Percentiles rank a stretch among this genome's conserved stretches.
These are phyloP conservation scores for Ophiocordyceps unilateralis DNA, from an alignment of 2,329 filamentous ascomycete species.

Conservation along the genomic window DNA sequence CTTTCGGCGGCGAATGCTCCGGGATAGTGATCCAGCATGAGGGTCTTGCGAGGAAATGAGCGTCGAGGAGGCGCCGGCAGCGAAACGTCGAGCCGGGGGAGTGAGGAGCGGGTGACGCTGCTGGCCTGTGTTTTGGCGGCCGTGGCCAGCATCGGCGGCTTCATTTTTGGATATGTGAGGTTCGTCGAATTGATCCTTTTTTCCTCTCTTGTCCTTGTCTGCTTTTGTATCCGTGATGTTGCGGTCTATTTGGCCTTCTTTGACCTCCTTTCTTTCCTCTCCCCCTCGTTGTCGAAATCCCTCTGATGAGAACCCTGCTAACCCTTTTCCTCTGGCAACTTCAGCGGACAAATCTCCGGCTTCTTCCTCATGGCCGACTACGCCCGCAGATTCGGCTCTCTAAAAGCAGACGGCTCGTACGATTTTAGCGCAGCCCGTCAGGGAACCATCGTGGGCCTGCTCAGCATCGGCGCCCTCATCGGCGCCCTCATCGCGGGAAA, in stretches of 20 bases:
- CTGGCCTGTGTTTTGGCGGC: constrained; percentile 29
- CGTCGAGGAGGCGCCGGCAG: not conserved
- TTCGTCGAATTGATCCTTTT: constrained; percentile 10
- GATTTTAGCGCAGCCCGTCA: constrained; percentile 40
- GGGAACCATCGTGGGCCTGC: constrained; percentile 44
- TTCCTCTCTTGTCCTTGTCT: not conserved
- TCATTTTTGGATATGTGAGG: constrained; percentile 42
- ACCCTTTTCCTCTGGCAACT: too few species aligned
- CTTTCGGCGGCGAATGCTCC: not conserved
- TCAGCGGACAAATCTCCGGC: constrained; percentile 40
- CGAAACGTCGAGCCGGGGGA: not conserved
- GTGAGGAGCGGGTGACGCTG: constrained; percentile 13
- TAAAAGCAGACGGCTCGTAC: constrained; percentile 18
- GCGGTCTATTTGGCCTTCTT: too few species aligned
- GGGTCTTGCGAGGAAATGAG: not conserved
- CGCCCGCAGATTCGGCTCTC: constrained; percentile 31
- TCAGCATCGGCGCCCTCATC: constrained; percentile 40
- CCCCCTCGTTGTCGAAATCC: not conserved
- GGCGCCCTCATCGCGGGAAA: constrained; percentile 41
- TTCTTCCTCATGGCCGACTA: constrained; percentile 45
- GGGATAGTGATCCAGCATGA: not conserved
- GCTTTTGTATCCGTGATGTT: too few species aligned
- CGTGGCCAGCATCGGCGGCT: constrained; percentile 35
- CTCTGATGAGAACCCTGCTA: not conserved
- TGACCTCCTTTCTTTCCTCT: not conserved